Evolutionary conservation across 306 rosid genomes (phyloP), one percentile per base, ranked within the genome.

Genomic region (Echinosophora koreensis): DNA sequence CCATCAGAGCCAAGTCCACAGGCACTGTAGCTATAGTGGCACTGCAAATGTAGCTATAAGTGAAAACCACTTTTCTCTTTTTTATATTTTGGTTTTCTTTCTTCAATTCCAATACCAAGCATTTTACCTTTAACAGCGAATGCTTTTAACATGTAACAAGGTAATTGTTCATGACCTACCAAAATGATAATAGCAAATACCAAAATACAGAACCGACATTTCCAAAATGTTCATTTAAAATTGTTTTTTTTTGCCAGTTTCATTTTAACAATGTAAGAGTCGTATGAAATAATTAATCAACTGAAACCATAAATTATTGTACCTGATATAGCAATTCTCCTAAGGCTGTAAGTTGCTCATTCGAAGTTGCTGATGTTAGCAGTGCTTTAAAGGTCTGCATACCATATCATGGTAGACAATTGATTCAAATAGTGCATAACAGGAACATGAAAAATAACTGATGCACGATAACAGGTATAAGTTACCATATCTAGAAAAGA

Each of bases 241-340:
- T 27, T 27, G 32, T 50, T 28, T 55, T 44, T 39, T 71, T 66
- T 65, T 30, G 22, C 3, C 32, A 77, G 61, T 66, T 82, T 73
- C 68, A 52, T 67, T 69, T 52, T 44, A 71, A 72, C 4, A 28
- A 27, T 30, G 35, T 12, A 49, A 7, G 4, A 52, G 15, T 32
- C 15, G 13, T 15, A 44, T 12, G 56, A 39, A 32, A 39, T 63
- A 37, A 12, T 54, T 22, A 61, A 22, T 41, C 60, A 62, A 67
- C 76, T 72, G 71, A 73, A 62, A 71, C 28, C 32, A 30, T 38
- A 35, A 11, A 47, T 47, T 12, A 46, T 73, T 56, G 77, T 72
- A 95, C 99, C 99, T 95, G 99, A 87, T 95, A 95, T 79, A 95
- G 67, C 76, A 95, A 72, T 81, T 91, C 99, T 73, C 99, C 99